These are phyloP conservation scores for Boletus tomentosulus DNA, from an alignment of 768 basidiomycete genomes.

Conservation along the genomic window DNA sequence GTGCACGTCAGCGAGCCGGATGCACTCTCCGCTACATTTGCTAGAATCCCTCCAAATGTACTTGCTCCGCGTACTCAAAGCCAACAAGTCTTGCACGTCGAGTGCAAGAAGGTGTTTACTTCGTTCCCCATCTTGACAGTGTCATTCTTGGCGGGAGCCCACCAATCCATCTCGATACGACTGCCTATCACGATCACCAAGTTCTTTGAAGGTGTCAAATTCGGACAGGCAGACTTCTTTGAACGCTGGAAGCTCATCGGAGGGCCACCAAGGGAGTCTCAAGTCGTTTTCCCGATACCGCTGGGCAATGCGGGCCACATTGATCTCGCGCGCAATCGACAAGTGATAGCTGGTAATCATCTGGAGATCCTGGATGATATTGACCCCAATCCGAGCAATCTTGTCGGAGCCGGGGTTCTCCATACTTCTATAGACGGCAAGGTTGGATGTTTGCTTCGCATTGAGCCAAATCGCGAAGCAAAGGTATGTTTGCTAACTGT, in stretches of 20 bases:
- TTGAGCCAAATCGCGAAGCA: constrained; percentile 95
- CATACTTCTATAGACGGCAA: constrained; percentile 91
- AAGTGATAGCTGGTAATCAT: constrained; percentile 73
- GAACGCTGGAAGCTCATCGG: constrained; percentile 98
- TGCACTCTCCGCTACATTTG: constrained; percentile 77
- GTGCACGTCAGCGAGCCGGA: constrained; percentile 70
- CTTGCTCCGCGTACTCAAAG: constrained; percentile 83
- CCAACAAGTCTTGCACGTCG: constrained; percentile 90
- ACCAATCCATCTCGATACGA: constrained; percentile 78
- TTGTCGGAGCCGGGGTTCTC: constrained; percentile 93
- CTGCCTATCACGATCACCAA: constrained; percentile 87
- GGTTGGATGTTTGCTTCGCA: constrained; percentile 87
- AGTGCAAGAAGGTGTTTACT: constrained; percentile 86
- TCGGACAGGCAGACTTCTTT: constrained; percentile 85
- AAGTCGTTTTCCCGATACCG: constrained; percentile 77
- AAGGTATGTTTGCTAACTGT: constrained; percentile 52
- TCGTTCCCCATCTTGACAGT: constrained; percentile 75
- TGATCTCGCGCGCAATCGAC: constrained; percentile 67
- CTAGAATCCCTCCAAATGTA: constrained; percentile 83
- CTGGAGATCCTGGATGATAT: constrained; percentile 77
- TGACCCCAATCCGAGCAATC: constrained; percentile 91
- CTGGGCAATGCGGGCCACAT: constrained; percentile 66
- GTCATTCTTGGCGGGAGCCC: constrained; percentile 89
- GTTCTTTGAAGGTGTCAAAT: constrained; percentile 90
- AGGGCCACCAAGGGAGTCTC: constrained; percentile 89